Evolutionary conservation across 148 eudicot species (phyloP), one percentile per base, ranked within the genome.

Genomic region (Rhododendron ovatum): DNA sequence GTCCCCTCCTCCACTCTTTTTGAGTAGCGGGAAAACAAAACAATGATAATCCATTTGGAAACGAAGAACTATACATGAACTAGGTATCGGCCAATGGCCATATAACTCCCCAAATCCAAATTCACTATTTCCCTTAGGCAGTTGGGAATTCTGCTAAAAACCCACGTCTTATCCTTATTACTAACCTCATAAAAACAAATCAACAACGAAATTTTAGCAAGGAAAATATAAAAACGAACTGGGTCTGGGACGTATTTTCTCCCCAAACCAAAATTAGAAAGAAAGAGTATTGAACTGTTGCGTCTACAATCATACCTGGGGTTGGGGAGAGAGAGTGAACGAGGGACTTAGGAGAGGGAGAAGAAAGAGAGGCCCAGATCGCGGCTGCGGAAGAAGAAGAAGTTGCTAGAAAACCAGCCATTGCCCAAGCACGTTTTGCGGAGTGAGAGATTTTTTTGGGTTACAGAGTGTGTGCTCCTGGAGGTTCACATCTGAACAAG

Each of bases 371-470:
- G 69, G 89, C 81, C 48, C 87, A 81, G 85, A 86, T 41, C 24
- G 80, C 20, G 5, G 93, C 80, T 26, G 94, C 82, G 14, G 94
- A 92, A 77, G 94, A 59, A 5, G 65, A 92, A 20, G n/a, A 90
- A 30, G 95, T 80, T 57, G 90, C 91, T 0, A 94, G 87, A 33
- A 92, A 71, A 65, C 90, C 88, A 59, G 98, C 95, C 96, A 94
- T 94, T 39, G 20, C 79, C 84, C 26, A 57, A 75, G 22, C 51
- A 9, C 7, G 11, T 35, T 37, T 2, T 14, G 12, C 5, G 12
- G 11, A n/a, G 65, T n/a, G 39, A 43, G 26, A 28, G 30, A 5
- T 7, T 7, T 33, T 7, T 26, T 67, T 3, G 78, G 35, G 24
- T 63, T n/a, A 39, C 35, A 39, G 84, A 59, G 80, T 15, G 81